These are phyloP conservation scores for Trifolium subterraneum DNA, from an alignment of 306 rosid genomes.

Conservation along the genomic window DNA sequence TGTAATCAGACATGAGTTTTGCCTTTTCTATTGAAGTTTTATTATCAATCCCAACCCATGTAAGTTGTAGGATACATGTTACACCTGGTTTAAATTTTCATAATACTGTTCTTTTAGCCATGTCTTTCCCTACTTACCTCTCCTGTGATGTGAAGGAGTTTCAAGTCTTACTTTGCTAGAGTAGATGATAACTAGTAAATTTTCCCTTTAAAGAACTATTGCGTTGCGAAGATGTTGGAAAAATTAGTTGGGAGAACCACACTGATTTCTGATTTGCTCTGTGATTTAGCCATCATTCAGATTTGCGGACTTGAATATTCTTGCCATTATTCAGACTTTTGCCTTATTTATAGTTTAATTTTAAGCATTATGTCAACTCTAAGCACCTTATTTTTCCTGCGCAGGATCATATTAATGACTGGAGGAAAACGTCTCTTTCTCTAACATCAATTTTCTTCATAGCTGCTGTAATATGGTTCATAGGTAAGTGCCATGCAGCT, in stretches of 20 bases:
- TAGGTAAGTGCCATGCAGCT: constrained; percentile 59
- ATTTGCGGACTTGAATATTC: constrained; percentile 26
- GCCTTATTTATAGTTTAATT: constrained; percentile 16
- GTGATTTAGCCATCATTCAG: constrained; percentile 12
- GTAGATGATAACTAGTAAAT: not conserved
- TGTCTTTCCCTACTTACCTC: constrained; percentile 22
- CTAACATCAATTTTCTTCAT: constrained; percentile 75
- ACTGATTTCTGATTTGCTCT: constrained; percentile 15
- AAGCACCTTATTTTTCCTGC: constrained; percentile 37
- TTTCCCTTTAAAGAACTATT: constrained; percentile 11
- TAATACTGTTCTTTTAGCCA: not conserved
- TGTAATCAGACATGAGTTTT: constrained; percentile 1
- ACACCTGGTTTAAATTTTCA: constrained; percentile 21
- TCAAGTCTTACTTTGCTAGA: constrained; percentile 19
- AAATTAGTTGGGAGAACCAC: not conserved
- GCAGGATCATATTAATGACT: constrained; percentile 73
- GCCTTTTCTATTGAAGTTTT: constrained; percentile 13
- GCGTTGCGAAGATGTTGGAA: not conserved
- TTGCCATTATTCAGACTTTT: constrained; percentile 14
- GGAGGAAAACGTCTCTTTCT: constrained; percentile 74
- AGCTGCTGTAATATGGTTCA: constrained; percentile 80
- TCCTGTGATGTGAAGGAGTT: constrained; percentile 13
- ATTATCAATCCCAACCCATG: constrained; percentile 1
- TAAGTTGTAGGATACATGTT: constrained; percentile 31
- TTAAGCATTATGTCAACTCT: constrained; percentile 29